Evolutionary conservation across 140 eudicot species (phyloP).

Genomic region (Cichorium intybus): DNA sequence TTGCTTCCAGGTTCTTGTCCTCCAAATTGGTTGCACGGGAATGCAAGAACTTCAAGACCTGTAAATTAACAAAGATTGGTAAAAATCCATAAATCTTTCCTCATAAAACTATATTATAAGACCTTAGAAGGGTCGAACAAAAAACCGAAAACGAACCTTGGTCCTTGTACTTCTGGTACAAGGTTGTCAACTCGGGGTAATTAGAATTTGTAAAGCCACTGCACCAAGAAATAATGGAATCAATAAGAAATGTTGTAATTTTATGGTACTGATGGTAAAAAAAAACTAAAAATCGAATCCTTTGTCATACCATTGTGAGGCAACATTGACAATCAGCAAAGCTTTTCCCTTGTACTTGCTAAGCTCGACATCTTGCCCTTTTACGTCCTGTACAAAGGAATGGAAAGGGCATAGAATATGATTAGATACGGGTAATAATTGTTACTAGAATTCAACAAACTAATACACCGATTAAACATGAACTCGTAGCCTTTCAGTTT

Average conservation of each 20-base stretch:
- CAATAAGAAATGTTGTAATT: not conserved
- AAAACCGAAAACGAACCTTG: slow-evolving; percentile 32
- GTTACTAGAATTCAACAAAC: not conserved
- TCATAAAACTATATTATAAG: not conserved
- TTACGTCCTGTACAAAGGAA: slow-evolving; percentile 63
- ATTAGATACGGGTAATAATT: not conserved
- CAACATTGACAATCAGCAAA: slow-evolving; percentile 82
- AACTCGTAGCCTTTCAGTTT: not conserved
- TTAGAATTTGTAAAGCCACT: slow-evolving; percentile 51
- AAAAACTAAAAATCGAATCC: not conserved
- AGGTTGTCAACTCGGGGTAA: slow-evolving; percentile 41
- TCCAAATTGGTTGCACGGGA: slow-evolving; percentile 94
- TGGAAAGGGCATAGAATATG: not conserved
- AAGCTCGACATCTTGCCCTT: slow-evolving; percentile 81
- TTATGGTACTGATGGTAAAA: not conserved
- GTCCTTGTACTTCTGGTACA: slow-evolving; percentile 50
- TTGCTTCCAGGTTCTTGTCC: slow-evolving; percentile 85
- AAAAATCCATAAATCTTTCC: not conserved
- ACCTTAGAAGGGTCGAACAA: not conserved
- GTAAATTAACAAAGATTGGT: not conserved
- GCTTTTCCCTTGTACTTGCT: slow-evolving; percentile 81
- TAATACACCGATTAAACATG: not conserved
- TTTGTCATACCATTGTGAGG: slow-evolving; percentile 74
- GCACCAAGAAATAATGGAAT: not conserved
- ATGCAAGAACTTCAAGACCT: slow-evolving; percentile 86